Evolutionary conservation across 1,284 basidiomycete species (phyloP), one percentile per base, ranked within the genome.

Genomic region (Microbotryum scabiosae): DNA sequence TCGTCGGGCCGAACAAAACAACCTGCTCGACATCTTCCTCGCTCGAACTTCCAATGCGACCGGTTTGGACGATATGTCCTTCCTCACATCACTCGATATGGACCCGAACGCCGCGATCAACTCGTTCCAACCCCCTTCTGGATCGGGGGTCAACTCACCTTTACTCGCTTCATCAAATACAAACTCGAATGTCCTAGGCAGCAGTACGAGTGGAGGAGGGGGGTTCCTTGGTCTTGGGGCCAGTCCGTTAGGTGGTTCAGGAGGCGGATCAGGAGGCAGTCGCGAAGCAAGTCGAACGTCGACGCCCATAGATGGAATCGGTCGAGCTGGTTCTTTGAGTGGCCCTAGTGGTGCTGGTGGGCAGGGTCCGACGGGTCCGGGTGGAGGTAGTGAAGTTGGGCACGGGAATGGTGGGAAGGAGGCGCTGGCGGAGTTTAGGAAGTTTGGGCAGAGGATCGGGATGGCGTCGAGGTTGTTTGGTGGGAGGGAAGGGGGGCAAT

Each of bases 81-180:
- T 97, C 80, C 82, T 94, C 51, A 87, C 90, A 0, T 82, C 85
- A 0, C 81, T 97, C 44, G 93, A 97, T 74, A 97, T 97, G 93
- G 91, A 97, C 71, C 88, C 88, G 9, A 26, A 52, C 56, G 50
- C 57, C 26, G 26, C 66, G 59, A 25, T 59, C 20, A 56, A 46
- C 25, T 59, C 68, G 47, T 60, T 70, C 62, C 63, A 54, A 21
- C 66, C 66, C 12, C 56, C 61, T 45, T 64, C 65, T 1, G 52
- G 48, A 1, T 69, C 66, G 2, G 68, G 68, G 4, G 21, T 67
- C 21, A 60, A 30, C 45, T 67, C 66, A 32, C 65, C 68, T 1
- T 46, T 59, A 28, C 62, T 55, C 3, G 54, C 46, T 26, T 43
- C 52, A 16, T 28, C 21, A n/a, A 49, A 50, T 21, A 43, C 30